Conservation (phyloP, 2,329 filamentous ascomycete species). For the Trichoderma koningii region DNA sequence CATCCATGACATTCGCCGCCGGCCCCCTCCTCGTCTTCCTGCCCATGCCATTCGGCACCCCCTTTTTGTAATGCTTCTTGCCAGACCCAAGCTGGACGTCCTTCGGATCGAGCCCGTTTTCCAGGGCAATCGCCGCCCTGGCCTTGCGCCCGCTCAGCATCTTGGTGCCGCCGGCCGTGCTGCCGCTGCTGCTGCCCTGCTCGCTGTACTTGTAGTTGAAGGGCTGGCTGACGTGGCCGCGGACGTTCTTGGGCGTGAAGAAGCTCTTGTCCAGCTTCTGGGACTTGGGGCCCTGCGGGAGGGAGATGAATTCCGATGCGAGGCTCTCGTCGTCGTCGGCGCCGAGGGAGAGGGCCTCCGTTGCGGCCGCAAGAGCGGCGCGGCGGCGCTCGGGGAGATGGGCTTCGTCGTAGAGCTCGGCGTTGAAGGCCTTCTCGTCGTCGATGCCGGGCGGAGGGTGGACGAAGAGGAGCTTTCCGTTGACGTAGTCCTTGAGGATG, state of each 20-base stretch:
- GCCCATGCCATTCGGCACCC: constrained; percentile 60
- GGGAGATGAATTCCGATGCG: constrained; percentile 51
- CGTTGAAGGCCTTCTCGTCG: constrained; percentile 78
- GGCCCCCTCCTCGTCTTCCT: constrained; percentile 43
- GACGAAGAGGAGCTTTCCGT: constrained; percentile 89
- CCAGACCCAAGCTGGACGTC: constrained; percentile 66
- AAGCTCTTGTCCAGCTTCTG: constrained; percentile 82
- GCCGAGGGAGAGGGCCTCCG: constrained; percentile 50
- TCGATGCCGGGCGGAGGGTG: constrained; percentile 77
- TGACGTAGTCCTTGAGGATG: constrained; percentile 96
- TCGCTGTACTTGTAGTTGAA: constrained; percentile 90
- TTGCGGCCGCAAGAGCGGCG: constrained; percentile 58
- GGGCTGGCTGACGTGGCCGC: constrained; percentile 71
- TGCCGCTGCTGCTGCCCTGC: constrained; percentile 68
- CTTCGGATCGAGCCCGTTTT: constrained; percentile 80
- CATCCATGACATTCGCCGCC: constrained; percentile 8
- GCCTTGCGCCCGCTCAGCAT: constrained; percentile 81
- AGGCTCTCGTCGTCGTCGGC: constrained; percentile 39
- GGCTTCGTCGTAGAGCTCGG: constrained; percentile 78
- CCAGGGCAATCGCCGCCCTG: constrained; percentile 75
- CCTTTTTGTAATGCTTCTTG: constrained; percentile 96
- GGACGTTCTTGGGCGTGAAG: constrained; percentile 68
- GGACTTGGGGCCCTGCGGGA: constrained; percentile 70
- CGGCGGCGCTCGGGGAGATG: constrained; percentile 83
- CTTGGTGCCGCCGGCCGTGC: constrained; percentile 50